phyloP scores from a whole-genome alignment of 345 rosid species.

The Brassica cretica region DNA sequence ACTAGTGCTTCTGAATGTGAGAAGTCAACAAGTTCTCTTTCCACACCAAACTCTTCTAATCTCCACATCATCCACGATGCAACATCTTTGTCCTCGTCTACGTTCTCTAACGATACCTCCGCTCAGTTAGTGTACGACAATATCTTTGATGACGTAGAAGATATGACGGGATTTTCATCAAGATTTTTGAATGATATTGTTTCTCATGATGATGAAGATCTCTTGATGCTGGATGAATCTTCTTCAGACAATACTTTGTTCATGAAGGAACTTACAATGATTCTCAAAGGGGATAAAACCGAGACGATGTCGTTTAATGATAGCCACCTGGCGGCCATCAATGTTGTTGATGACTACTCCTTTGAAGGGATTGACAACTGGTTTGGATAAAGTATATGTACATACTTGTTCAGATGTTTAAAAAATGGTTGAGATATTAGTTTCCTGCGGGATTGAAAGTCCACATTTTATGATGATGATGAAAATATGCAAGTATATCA shows the following conservation, averaged over 20 bases:
- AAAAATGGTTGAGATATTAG: background rate
- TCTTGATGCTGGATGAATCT: conserved; percentile 29
- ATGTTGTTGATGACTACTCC: conserved; percentile 19
- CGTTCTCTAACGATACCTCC: conserved; percentile 9
- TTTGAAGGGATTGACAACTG: conserved; percentile 21
- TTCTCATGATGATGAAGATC: conserved; percentile 26
- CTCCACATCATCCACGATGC: background rate
- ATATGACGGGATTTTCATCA: conserved; percentile 26
- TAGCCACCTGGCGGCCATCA: conserved; percentile 6
- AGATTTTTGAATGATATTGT: background rate
- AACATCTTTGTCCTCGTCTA: conserved; percentile 2
- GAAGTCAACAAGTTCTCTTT: conserved; percentile 26
- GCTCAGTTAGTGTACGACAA: background rate
- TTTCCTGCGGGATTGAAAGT: background rate
- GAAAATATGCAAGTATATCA: conserved; percentile 24
- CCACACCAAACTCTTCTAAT: conserved; percentile 25
- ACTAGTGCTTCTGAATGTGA: conserved; percentile 23
- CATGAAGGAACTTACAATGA: conserved; percentile 26
- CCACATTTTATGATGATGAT: conserved; percentile 13
- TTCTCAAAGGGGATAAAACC: conserved; percentile 15
- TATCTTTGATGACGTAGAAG: conserved; percentile 21
- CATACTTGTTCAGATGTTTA: no score
- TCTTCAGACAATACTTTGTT: conserved; percentile 10
- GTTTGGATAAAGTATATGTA: conserved; percentile 8
- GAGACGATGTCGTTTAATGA: conserved; percentile 6